phyloP scores from a whole-genome alignment of 805 yeast species.

The Candida patagonica region DNA sequence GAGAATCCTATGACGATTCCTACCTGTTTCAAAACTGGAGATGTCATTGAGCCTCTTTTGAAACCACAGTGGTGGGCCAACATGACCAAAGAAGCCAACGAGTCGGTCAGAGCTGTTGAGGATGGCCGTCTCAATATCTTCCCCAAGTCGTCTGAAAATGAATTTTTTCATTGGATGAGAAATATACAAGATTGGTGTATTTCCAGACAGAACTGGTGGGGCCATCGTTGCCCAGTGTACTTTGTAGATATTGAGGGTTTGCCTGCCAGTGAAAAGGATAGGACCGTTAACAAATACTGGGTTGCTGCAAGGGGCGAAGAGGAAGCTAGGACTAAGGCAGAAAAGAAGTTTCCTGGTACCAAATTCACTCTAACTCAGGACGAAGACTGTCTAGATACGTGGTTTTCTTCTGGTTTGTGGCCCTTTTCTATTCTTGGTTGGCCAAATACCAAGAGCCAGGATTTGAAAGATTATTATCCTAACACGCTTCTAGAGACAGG shows the following conservation, averaged over 20 bases:
- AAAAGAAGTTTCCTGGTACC: slow-evolving; percentile 56
- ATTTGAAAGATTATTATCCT: slow-evolving; percentile 73
- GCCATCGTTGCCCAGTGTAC: slow-evolving; percentile 96
- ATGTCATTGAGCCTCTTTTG: slow-evolving; percentile 88
- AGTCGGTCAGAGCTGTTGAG: slow-evolving; percentile 77
- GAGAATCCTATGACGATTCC: slow-evolving; percentile 97
- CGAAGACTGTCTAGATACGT: slow-evolving; percentile 96
- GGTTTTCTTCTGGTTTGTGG: slow-evolving; percentile 99
- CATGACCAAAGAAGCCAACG: slow-evolving; percentile 80
- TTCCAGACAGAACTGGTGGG: slow-evolving; percentile 92
- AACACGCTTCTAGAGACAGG: slow-evolving; percentile 96
- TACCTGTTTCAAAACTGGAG: slow-evolving; percentile 91
- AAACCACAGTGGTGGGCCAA: slow-evolving; percentile 99
- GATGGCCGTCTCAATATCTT: slow-evolving; percentile 70
- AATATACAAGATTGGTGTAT: slow-evolving; percentile 99
- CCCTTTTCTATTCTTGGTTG: slow-evolving; percentile 95
- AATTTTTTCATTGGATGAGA: slow-evolving; percentile 91
- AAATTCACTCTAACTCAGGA: slow-evolving; percentile 81
- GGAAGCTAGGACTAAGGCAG: slow-evolving; percentile 82
- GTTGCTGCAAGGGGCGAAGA: slow-evolving; percentile 75
- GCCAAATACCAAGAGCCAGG: slow-evolving; percentile 64
- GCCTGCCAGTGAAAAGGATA: slow-evolving; percentile 46
- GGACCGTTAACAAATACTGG: slow-evolving; percentile 69
- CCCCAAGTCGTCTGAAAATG: slow-evolving; percentile 86
- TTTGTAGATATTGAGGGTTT: slow-evolving; percentile 70